These are phyloP conservation scores for Tuctoria greenei DNA, from an alignment of 176 grass and related monocot genomes.

Conservation along the genomic window DNA sequence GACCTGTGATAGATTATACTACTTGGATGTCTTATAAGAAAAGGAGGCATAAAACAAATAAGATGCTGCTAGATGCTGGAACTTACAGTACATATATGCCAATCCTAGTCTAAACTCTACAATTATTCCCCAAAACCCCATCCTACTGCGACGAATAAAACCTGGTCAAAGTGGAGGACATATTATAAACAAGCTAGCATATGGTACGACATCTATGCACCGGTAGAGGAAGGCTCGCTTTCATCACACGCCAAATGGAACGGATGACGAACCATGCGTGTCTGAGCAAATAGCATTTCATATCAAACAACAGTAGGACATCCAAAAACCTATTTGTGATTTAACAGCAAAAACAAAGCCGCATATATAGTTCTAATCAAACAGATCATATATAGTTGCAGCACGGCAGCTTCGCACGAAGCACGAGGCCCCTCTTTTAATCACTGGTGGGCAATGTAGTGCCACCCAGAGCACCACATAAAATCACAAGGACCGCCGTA, in stretches of 20 bases:
- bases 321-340: too few relatives aligned
- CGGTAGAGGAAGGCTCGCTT: not conserved
- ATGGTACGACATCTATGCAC: not conserved
- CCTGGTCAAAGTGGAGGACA: not conserved
- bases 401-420: slow-evolving; percentile 23
- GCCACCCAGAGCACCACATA: slow-evolving; percentile 37
- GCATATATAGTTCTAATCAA: not conserved
- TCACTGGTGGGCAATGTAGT: not conserved
- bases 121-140: not conserved
- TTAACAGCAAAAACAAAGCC: not conserved
- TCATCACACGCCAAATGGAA: not conserved
- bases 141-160: not conserved
- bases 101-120: not conserved
- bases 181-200: slow-evolving; percentile 9
- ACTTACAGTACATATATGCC: not conserved
- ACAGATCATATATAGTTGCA: not conserved
- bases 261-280: not conserved
- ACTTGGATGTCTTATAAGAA: not conserved
- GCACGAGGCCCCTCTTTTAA: slow-evolving; percentile 33
- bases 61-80: slow-evolving; percentile 9
- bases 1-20: not conserved
- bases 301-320: slow-evolving; percentile 9
- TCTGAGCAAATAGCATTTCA: not conserved
- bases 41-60: not conserved
- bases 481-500: slow-evolving; percentile 53